These are phyloP conservation scores for Curvularia spicifera DNA, from an alignment of 2,329 filamentous ascomycete species.

Conservation along the genomic window DNA sequence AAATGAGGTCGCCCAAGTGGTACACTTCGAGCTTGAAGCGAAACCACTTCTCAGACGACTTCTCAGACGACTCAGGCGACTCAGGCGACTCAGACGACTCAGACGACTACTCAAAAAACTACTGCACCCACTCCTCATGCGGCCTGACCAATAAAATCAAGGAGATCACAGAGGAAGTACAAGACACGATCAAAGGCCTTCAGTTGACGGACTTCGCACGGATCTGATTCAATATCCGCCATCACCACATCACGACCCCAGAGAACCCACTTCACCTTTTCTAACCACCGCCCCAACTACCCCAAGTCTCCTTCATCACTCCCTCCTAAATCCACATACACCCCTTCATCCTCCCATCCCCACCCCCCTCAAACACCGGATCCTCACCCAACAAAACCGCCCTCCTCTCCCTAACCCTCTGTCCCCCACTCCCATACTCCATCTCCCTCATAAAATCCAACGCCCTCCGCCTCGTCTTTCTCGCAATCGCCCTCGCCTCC, in stretches of 20 bases:
- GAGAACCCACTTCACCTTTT: background rate
- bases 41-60: no score
- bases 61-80: no score
- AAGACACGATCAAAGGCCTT: background rate
- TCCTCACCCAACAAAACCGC: slow-evolving; percentile 18
- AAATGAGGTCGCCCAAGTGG: background rate
- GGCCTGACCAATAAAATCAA: background rate
- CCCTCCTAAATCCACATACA: slow-evolving; percentile 17
- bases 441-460: no score
- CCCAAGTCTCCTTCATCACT: no score
- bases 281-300: no score
- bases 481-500: no score
- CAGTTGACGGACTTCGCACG: background rate
- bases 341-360: background rate
- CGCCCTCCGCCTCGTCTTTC: no score
- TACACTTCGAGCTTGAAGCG: no score
- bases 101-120: no score
- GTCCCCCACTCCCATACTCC: no score
- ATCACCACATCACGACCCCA: no score
- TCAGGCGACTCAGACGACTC: no score
- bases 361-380: slow-evolving; percentile 2
- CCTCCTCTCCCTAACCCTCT: slow-evolving; percentile 12
- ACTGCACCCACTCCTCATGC: background rate
- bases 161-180: background rate
- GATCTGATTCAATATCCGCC: background rate